Percentiles rank a stretch among this genome's conserved stretches.
Conservation (phyloP, 345 rosid genomes). For the Acer yangbiense region DNA sequence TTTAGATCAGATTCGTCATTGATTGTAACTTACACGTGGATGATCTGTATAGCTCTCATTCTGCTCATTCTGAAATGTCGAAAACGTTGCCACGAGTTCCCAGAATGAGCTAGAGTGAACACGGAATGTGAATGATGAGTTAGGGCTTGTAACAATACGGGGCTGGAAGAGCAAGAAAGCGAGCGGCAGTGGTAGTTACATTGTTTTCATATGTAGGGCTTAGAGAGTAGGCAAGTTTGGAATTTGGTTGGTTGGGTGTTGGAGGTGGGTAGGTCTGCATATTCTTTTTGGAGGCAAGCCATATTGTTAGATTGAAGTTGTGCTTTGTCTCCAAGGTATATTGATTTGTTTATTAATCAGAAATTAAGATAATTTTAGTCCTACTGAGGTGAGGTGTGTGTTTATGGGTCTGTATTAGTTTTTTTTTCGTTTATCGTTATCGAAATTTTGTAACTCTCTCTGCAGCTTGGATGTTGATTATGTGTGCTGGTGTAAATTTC, state of each 20-base stretch:
- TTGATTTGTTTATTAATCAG: constrained; percentile 47
- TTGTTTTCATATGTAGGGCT: constrained; percentile 32
- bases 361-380: constrained; percentile 26
- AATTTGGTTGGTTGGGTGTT: constrained; percentile 40
- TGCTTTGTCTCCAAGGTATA: constrained; percentile 49
- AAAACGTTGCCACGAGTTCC: constrained; percentile 17
- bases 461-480: constrained; percentile 29
- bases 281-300: constrained; percentile 77
- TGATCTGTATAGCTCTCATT: constrained; percentile 32
- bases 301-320: constrained; percentile 30
- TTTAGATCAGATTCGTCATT: constrained; percentile 41
- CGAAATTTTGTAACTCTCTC: constrained; percentile 20
- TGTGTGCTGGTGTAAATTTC: constrained; percentile 40
- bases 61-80: constrained; percentile 17
- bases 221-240: constrained; percentile 37
- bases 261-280: constrained; percentile 34
- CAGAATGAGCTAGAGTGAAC: constrained; percentile 11
- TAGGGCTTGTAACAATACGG: constrained; percentile 21
- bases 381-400: constrained; percentile 36
- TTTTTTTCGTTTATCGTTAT: not conserved
- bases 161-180: not conserved
- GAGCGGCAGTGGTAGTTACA: constrained; percentile 14
- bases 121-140: constrained; percentile 20
- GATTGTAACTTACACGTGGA: constrained; percentile 23
- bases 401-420: not conserved